These are phyloP conservation scores for Conticribra weissflogii DNA, from an alignment of 108 stramenopile species.

Conservation along the genomic window DNA sequence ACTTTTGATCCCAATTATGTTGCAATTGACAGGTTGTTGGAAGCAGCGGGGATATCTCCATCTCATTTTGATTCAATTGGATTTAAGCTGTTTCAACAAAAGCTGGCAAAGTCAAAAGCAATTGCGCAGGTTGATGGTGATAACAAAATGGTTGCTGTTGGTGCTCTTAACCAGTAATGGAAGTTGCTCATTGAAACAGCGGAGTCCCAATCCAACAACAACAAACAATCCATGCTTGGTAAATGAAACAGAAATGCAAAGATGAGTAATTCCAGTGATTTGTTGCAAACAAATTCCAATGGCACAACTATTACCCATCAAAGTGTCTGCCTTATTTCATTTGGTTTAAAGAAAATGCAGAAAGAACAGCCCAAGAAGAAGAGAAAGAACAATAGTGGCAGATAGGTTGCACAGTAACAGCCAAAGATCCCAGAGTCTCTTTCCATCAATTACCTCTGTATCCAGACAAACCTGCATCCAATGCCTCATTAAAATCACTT, in stretches of 20 bases:
- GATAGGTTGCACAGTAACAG: slow-evolving; percentile 7
- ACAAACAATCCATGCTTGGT: slow-evolving; percentile 5
- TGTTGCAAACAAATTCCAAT: background rate
- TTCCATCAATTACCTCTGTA: slow-evolving; percentile 6
- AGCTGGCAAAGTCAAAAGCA: background rate
- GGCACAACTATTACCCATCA: background rate
- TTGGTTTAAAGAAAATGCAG: background rate
- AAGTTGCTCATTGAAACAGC: background rate
- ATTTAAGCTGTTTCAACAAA: slow-evolving; percentile 7
- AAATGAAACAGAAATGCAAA: no score
- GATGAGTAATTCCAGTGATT: background rate
- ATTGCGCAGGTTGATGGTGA: background rate
- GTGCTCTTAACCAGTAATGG: background rate
- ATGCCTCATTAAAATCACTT: slow-evolving; percentile 4
- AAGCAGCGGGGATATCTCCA: slow-evolving; percentile 16
- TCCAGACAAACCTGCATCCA: background rate
- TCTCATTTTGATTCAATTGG: slow-evolving; percentile 11
- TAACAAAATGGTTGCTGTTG: background rate
- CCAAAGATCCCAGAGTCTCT: background rate
- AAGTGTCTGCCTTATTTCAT: background rate
- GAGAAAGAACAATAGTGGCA: background rate
- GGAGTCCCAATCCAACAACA: background rate
- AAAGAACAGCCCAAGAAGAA: background rate
- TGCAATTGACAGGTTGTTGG: background rate
- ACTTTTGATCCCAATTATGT: slow-evolving; percentile 9